A percentile compares a stretch with the other conserved stretches of the same genome.
phyloP scores from a whole-genome alignment of 306 rosid genomes.

The Prosopis cineraria region DNA sequence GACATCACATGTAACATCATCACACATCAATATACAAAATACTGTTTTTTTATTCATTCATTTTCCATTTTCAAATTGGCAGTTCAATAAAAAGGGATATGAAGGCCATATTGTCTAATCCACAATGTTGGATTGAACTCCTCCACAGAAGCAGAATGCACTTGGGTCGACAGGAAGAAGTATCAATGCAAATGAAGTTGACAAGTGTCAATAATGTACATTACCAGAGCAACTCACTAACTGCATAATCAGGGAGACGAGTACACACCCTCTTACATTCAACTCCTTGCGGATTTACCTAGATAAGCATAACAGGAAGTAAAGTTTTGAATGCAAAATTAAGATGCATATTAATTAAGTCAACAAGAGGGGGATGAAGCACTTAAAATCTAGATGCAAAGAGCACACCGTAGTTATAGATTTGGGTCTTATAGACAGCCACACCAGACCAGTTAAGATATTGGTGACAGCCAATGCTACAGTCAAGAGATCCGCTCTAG shows the following conservation, averaged over 20 bases:
- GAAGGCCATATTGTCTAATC: not conserved
- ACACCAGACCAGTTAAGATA: constrained; percentile 80
- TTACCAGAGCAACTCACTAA: constrained; percentile 75
- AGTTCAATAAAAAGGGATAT: not conserved
- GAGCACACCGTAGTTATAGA: constrained; percentile 59
- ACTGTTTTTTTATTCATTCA: not conserved
- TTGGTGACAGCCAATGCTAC: constrained; percentile 88
- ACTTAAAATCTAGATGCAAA: constrained; percentile 22
- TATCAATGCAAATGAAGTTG: not conserved
- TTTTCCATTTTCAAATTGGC: not conserved
- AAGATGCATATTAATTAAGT: not conserved
- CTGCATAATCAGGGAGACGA: constrained; percentile 58
- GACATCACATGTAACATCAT: not conserved
- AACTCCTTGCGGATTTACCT: constrained; percentile 74
- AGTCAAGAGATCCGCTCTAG: constrained; percentile 91
- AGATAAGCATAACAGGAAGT: constrained; percentile 4
- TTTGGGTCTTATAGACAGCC: constrained; percentile 85
- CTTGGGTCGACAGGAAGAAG: not conserved
- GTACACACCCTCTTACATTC: constrained; percentile 57
- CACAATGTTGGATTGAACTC: constrained; percentile 7
- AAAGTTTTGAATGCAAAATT: not conserved
- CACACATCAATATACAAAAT: constrained; percentile 1
- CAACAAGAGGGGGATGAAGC: not conserved
- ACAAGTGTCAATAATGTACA: constrained; percentile 9
- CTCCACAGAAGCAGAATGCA: not conserved